Base-by-base conservation (phyloP, 345 rosid species). In the Linum lewisii region DNA sequence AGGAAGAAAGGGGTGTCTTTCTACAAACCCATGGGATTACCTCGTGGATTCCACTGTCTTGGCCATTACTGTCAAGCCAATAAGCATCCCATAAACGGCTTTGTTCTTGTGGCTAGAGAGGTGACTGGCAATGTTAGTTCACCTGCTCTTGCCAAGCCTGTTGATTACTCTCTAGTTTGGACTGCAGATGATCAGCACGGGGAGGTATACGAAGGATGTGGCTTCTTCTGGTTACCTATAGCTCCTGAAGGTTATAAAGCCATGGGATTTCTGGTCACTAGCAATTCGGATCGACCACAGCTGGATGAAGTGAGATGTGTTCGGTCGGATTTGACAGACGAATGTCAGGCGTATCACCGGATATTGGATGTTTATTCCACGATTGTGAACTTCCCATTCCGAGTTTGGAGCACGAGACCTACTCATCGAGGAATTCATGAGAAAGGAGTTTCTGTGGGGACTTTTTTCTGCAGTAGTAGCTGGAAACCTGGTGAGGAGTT, bases 141-240 rank as follows among this genome's bases (percentile, higher is more conserved):
- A 37, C 82, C 83, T 4, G 79, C 91, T 44, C 81, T 92, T 49
- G 62, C 57, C 20, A 71, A 73, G 71, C 98, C 98, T n/a, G 51
- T 82, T 29, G 95, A 79, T 71, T 84, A 68, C 67, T 66, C 62
- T 3, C 76, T 75, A 64, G 67, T 88, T 63, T 92, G 98, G 98
- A 77, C 90, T 74, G 74, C 81, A 23, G 72, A 77, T 58, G 84
- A 76, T n/a, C 79, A 78, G 19, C 66, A 67, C 1, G 75, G 75
- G 51, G 75, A 70, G 51, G 65, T 32, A 34, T 59, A 49, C 34
- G 63, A 51, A 37, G 77, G 69, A 9, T 45, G 69, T 54, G 89
- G 86, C 66, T 86, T 76, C 79, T 81, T 92, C 78, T 86, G 95
- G 98, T 58, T 81, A 42, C 98, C 95, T 2, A 72, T 72, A 74